Evolutionary conservation across 768 basidiomycete species (phyloP), one percentile per base, ranked within the genome.

Genomic region (Leucosporidium creatinivorum): DNA sequence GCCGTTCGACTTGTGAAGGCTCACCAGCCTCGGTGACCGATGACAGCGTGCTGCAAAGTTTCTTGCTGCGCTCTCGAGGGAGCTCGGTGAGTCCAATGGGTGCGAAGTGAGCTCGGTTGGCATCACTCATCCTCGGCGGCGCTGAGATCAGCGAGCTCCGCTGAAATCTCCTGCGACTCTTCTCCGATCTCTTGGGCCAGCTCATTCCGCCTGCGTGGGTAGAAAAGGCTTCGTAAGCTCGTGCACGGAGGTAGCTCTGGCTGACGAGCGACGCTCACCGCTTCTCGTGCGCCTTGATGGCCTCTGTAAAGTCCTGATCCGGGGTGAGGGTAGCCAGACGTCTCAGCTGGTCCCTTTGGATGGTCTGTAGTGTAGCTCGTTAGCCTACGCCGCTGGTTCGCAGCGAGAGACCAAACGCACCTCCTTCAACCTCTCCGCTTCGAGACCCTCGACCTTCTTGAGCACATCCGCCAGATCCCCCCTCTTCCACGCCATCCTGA

Each of bases 341-440:
- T 4, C 70, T 60, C 28, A 68, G 39, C 26, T 71, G 70, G 49
- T 71, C 64, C 13, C 56, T 47, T 31, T 65, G 66, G 54, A 71
- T 58, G 10, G 67, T 71, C 70, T 70, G 57, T 12, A n/a, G 1
- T 44, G 39, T 15, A 44, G 25, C 9, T 17, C 21, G 30, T 26
- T 15, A 49, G 67, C 18, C 3, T 15, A 4, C 1, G 17, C 17
- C 15, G 30, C 36, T 4, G 6, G 15, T 5, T 4, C 17, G 19
- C 0, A 44, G 1, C 23, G 4, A 6, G 58, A 36, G n/a, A 17
- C n/a, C 4, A 8, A 12, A 47, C 51, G 21, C 26, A 70, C 69
- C 28, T 61, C 50, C 36, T 50, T 63, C 13, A 71, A 33, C 58
- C 70, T 19, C 58, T 66, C 25, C 23, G 57, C 62, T 54, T 71